phyloP scores from a whole-genome alignment of 1,284 basidiomycete genomes.

The Cryptococcus sp. region DNA sequence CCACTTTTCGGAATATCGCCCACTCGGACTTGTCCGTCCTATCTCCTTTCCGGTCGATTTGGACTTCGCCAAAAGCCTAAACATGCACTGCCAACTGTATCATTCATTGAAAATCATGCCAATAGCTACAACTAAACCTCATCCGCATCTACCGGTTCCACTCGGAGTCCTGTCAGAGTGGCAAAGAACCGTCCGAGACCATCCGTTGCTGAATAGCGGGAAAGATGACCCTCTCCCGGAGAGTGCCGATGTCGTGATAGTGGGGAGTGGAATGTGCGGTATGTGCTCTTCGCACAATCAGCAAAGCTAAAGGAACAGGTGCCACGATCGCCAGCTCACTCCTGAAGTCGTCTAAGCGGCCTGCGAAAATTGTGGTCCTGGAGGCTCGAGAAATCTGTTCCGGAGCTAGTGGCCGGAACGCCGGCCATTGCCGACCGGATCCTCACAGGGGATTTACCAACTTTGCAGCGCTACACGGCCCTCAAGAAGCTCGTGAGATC shows the following conservation, averaged over 20 bases:
- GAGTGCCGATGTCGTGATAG: constrained; percentile 28
- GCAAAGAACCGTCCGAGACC: constrained; percentile 29
- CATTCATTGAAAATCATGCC: constrained; percentile 10
- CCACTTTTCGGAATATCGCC: neutral
- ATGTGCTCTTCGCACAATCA: neutral
- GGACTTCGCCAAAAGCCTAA: too few relatives aligned
- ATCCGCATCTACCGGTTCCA: constrained; percentile 18
- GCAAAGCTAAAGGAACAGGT: constrained; percentile 11
- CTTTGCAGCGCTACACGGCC: constrained; percentile 31
- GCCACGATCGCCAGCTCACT: constrained; percentile 27
- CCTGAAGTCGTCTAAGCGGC: constrained; percentile 13
- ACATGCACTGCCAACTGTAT: too few relatives aligned
- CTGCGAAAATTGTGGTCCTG: constrained; percentile 28
- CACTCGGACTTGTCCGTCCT: neutral
- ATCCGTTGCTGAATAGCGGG: constrained; percentile 30
- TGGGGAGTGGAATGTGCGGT: constrained; percentile 35
- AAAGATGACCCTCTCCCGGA: constrained; percentile 18
- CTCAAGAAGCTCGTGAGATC: constrained; percentile 23
- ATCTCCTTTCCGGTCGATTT: neutral
- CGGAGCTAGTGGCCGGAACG: constrained; percentile 44
- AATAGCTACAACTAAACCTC: constrained; percentile 10
- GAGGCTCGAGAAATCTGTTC: constrained; percentile 43
- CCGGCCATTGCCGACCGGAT: constrained; percentile 44
- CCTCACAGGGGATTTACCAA: constrained; percentile 31
- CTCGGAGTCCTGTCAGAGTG: constrained; percentile 31